Evolutionary conservation across 192 early-diverging fungal species (phyloP).

Genomic region (Tieghemiomyces parasiticus): DNA sequence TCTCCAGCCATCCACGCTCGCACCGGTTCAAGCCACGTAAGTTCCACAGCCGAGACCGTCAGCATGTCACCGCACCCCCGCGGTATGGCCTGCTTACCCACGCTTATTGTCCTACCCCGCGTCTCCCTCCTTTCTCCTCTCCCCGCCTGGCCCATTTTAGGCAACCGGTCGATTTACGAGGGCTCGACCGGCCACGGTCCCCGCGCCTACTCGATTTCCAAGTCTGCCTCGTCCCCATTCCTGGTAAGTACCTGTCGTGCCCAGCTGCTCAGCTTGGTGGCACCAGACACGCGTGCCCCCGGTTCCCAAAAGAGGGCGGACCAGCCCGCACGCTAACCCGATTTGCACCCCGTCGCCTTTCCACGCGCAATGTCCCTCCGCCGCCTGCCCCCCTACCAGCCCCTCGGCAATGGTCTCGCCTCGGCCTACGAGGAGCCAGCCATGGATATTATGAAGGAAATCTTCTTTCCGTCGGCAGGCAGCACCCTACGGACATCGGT

Average conservation of each 20-base stretch:
- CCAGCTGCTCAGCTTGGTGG: background rate
- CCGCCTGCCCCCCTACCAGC: background rate
- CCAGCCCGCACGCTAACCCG: background rate
- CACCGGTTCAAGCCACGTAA: background rate
- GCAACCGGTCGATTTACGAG: constrained; percentile 7
- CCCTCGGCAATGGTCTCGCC: background rate
- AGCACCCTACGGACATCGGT: no score
- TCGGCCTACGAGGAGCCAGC: background rate
- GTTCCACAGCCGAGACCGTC: background rate
- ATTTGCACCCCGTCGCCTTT: background rate
- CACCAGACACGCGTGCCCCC: background rate
- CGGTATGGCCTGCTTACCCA: background rate
- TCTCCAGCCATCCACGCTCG: background rate
- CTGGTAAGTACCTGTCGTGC: background rate
- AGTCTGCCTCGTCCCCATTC: constrained; percentile 8
- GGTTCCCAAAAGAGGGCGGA: background rate
- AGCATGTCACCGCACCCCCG: background rate
- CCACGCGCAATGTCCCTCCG: background rate
- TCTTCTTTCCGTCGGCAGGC: constrained; percentile 5
- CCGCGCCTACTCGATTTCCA: constrained; percentile 2
- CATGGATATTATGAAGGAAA: constrained; percentile 11
- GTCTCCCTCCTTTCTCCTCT: background rate
- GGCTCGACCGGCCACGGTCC: background rate
- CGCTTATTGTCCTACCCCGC: background rate
- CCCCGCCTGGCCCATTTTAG: no score